phyloP scores from a whole-genome alignment of 441 rosid species.

The Isatis lusitanica region DNA sequence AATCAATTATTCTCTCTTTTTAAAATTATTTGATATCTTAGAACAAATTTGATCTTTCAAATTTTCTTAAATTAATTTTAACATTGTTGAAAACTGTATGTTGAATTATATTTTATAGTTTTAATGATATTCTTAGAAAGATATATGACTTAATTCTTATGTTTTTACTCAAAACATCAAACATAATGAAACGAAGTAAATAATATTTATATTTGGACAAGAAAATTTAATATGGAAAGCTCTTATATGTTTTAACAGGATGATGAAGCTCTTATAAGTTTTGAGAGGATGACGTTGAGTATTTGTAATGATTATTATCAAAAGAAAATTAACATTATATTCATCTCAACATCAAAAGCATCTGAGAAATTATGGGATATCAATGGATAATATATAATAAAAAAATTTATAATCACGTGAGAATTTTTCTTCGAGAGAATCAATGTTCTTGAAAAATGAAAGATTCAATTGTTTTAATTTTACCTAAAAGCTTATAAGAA shows the following conservation, averaged over 20 bases:
- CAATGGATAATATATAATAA: background rate
- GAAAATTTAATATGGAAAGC: background rate
- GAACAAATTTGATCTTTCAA: too few relatives aligned
- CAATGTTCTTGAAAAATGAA: background rate
- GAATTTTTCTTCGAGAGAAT: background rate
- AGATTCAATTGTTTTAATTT: background rate
- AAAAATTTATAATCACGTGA: conserved; percentile 2
- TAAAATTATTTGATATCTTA: too few relatives aligned
- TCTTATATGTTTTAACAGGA: too few relatives aligned
- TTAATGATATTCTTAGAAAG: too few relatives aligned
- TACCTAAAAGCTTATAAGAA: background rate
- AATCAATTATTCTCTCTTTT: background rate
- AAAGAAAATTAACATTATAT: background rate
- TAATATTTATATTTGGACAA: background rate
- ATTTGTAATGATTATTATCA: background rate
- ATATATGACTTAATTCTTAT: too few relatives aligned
- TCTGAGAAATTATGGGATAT: background rate
- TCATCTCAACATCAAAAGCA: background rate
- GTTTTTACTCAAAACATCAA: too few relatives aligned
- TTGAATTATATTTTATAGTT: too few relatives aligned
- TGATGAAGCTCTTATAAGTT: too few relatives aligned
- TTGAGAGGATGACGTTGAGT: background rate
- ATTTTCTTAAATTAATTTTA: too few relatives aligned
- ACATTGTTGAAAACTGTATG: too few relatives aligned
- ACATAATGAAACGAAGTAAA: too few relatives aligned